Evolutionary conservation across 208 protist species (phyloP), one percentile per base, ranked within the genome.

Genomic region (Trypanosoma vivax): DNA sequence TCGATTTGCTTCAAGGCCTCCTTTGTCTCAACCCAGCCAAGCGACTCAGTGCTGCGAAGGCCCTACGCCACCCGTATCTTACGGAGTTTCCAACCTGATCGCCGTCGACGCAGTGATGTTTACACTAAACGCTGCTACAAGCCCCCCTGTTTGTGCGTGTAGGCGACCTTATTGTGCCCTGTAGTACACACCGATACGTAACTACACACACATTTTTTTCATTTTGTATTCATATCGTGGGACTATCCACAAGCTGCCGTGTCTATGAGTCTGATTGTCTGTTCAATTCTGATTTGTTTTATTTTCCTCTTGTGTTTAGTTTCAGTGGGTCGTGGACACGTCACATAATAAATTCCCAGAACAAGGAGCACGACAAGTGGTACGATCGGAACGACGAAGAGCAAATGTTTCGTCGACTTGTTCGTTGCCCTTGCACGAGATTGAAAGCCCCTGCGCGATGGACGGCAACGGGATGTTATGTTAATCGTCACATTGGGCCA

Each of bases 401-500:
- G 18, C 31, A 1, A 28, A 84, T 78, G 77, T 71, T 73, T 35
- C 77, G 70, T 48, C 63, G 60, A 39, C 41, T 80, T 6, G 30
- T 70, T 49, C 28, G 47, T 33, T 35, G 10, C 2, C 5, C 16
- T 56, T 29, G 41, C 39, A 57, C n/a, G 31, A 28, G 18, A 7
- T 34, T 34, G 14, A 14, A 4, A 28, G 13, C 19, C 2, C 43
- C 68, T 62, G 48, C 61, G 39, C 71, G 78, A 13, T 65, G 47
- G 56, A 83, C 72, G 31, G 72, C 74, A 5, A 86, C 74, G 0
- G 93, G 97, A 59, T 76, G 70, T 7, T 97, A 95, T 62, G 24
- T 88, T 34, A 82, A 89, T 48, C 89, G 94, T 21, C 96, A 98
- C 65, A 76, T 96, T 59, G 92, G 93, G 0, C 88, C 90, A 47